Evolutionary conservation across 305 asterid genomes (phyloP).

Genomic region (Solanum hybrid): DNA sequence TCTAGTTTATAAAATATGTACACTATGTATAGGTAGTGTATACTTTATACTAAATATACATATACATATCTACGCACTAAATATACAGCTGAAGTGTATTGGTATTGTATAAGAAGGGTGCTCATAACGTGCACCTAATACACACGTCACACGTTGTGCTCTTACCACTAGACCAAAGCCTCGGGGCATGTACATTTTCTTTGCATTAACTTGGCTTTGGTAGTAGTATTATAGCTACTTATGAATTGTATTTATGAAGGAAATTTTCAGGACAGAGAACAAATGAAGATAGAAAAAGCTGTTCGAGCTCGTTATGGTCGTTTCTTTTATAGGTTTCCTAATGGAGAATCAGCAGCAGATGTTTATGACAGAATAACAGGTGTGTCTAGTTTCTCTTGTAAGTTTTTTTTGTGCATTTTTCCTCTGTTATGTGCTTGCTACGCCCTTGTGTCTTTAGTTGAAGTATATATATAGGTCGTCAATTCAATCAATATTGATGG

Average conservation of each 20-base stretch:
- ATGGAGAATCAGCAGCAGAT: slow-evolving; percentile 91
- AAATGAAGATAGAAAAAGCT: slow-evolving; percentile 63
- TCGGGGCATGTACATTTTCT: neutral
- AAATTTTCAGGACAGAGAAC: slow-evolving; percentile 62
- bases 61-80: neutral
- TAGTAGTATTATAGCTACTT: neutral
- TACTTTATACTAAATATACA: neutral
- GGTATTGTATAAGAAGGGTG: neutral
- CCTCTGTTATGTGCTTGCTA: neutral
- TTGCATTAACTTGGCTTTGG: neutral
- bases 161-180: neutral
- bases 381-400: neutral
- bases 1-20: neutral
- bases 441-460: neutral
- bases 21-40: neutral
- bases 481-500: neutral
- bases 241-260: slow-evolving; percentile 23
- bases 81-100: neutral
- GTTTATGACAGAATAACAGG: slow-evolving; percentile 87
- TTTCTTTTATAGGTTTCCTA: slow-evolving; percentile 70
- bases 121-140: neutral
- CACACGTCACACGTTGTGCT: neutral
- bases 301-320: slow-evolving; percentile 58
- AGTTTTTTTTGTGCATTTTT: neutral
- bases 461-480: neutral